Conservation (phyloP, 164 flowering plant genomes). For the Warburgia ugandensis region DNA sequence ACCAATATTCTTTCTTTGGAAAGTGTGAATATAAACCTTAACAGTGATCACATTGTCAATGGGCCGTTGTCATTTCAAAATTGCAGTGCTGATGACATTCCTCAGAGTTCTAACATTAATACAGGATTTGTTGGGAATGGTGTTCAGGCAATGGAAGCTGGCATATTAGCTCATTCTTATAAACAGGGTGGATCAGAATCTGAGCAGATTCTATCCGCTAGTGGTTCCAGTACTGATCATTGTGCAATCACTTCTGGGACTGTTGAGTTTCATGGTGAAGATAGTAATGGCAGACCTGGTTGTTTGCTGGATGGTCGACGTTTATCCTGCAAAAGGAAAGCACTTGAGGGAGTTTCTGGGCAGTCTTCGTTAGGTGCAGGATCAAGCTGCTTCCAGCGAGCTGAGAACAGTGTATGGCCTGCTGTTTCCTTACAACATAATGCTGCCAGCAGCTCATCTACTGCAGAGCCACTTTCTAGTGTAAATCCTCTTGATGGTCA, state of each 20-base stretch:
- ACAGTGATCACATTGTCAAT: constrained; percentile 16
- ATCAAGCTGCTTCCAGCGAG: constrained; percentile 28
- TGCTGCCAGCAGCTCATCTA: constrained; percentile 23
- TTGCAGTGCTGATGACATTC: constrained; percentile 22
- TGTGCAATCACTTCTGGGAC: constrained; percentile 28
- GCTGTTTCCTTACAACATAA: constrained; percentile 20
- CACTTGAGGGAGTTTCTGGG: constrained; percentile 50
- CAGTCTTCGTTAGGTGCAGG: constrained; percentile 52
- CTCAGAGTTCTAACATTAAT: constrained; percentile 28
- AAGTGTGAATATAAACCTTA: constrained; percentile 22
- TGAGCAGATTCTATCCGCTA: constrained; percentile 21
- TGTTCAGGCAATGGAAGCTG: constrained; percentile 29
- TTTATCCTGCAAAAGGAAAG: constrained; percentile 64
- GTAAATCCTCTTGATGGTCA: constrained; percentile 20
- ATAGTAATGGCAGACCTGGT: constrained; percentile 43
- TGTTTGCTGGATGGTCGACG: constrained; percentile 53
- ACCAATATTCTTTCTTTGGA: constrained; percentile 23
- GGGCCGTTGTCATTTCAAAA: constrained; percentile 27
- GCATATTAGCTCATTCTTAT: constrained; percentile 20
- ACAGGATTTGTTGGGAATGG: constrained; percentile 27
- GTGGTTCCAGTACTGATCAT: constrained; percentile 37
- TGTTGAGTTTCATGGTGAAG: constrained; percentile 33
- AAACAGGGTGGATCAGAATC: constrained; percentile 27
- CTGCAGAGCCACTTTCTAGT: constrained; percentile 18
- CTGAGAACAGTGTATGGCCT: constrained; percentile 43